Evolutionary conservation across 495 filamentous ascomycete genomes (phyloP).

Genomic region (Penicillium canariense): DNA sequence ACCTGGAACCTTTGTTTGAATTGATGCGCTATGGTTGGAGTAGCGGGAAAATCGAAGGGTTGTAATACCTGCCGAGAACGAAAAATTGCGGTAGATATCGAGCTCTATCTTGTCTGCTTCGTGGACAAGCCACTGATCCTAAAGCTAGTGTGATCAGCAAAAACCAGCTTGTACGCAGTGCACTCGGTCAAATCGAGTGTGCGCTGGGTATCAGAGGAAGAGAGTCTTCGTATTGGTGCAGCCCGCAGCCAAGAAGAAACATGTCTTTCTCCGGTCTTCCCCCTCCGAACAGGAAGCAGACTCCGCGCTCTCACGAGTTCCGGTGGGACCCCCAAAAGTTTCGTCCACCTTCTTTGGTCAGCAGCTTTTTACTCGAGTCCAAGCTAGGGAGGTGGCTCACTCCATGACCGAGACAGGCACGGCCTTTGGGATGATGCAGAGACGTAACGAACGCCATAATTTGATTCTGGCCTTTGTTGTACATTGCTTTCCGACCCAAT

Average conservation of each 20-base stretch:
- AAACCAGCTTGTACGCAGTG: slow-evolving; percentile 36
- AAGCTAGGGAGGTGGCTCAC: no score
- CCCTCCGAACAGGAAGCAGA: background rate
- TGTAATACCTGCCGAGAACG: slow-evolving; percentile 45
- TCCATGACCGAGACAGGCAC: background rate
- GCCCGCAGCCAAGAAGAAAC: slow-evolving; percentile 16
- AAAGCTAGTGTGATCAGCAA: slow-evolving; percentile 34
- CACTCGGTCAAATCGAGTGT: slow-evolving; percentile 33
- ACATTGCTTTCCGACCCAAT: slow-evolving; percentile 13
- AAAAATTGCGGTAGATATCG: slow-evolving; percentile 39
- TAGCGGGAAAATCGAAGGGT: slow-evolving; percentile 45
- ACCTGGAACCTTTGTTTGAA: no score
- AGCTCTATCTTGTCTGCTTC: no score
- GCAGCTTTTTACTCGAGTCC: no score
- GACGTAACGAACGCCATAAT: slow-evolving; percentile 10
- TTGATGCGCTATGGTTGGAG: slow-evolving; percentile 40
- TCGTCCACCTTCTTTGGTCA: no score
- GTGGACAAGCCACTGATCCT: no score
- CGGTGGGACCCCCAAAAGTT: background rate
- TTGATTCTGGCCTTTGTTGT: slow-evolving; percentile 19
- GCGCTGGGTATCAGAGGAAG: slow-evolving; percentile 37
- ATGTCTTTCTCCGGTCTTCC: slow-evolving; percentile 11
- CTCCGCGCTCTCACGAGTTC: background rate
- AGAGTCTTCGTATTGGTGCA: slow-evolving; percentile 32
- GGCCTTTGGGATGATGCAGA: slow-evolving; percentile 7